Percentiles rank a stretch among this genome's conserved stretches.
Evolutionary conservation across 805 yeast species (phyloP).

Genomic region (Spathaspora arborariae): DNA sequence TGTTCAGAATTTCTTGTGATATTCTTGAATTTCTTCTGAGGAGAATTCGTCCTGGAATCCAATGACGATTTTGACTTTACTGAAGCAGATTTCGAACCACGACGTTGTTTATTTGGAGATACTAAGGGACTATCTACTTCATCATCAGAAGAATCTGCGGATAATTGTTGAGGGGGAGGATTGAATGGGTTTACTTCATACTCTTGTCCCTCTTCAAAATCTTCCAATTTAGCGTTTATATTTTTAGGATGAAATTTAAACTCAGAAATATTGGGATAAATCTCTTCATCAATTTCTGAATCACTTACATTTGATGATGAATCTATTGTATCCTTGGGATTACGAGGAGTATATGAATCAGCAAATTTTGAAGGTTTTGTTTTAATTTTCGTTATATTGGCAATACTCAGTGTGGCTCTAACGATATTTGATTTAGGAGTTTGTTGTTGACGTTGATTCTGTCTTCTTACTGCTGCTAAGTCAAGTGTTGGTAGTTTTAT

Average conservation of each 20-base stretch:
- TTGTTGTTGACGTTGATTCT: conserved; percentile 4
- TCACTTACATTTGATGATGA: conserved; percentile 3
- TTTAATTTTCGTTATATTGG: conserved; percentile 8
- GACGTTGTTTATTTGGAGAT: neutral
- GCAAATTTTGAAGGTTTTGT: conserved; percentile 4
- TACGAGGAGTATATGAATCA: conserved; percentile 7
- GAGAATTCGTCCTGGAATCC: neutral
- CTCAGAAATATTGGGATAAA: conserved; percentile 3
- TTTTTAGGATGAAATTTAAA: conserved; percentile 7
- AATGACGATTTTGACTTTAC: neutral
- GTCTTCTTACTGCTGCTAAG: conserved; percentile 6
- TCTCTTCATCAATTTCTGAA: conserved; percentile 7
- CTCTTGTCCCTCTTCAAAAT: neutral
- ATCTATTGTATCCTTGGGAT: conserved; percentile 3
- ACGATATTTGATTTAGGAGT: conserved; percentile 2
- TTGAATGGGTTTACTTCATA: neutral
- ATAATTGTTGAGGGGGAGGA: conserved; percentile 5
- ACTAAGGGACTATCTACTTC: neutral
- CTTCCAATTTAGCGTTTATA: neutral
- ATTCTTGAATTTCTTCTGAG: neutral
- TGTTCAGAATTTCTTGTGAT: neutral
- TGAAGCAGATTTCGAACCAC: neutral
- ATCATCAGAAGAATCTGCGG: conserved; percentile 8
- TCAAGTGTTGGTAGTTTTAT: conserved; percentile 5
- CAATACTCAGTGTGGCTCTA: conserved; percentile 7